Percentiles rank a stretch among this genome's conserved stretches.
These are phyloP conservation scores for Macrophomina pseudophaseolina DNA, from an alignment of 2,329 filamentous ascomycete species.

Conservation along the genomic window DNA sequence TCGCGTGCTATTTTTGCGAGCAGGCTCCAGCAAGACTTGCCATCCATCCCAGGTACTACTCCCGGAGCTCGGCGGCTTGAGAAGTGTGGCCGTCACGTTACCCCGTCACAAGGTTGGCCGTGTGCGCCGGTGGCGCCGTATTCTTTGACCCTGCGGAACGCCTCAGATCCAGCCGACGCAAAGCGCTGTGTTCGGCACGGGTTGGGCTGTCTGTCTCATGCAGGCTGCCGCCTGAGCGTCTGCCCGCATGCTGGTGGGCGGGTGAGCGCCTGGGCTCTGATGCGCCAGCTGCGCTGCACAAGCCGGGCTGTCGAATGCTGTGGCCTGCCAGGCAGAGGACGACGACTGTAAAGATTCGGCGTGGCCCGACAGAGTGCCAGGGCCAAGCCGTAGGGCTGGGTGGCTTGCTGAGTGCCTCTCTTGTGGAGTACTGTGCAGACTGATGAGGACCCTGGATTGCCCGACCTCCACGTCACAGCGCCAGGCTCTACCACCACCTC, in stretches of 20 bases:
- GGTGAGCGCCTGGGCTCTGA: too few species aligned
- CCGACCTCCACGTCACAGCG: conserved; percentile 19
- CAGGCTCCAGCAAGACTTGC: neutral
- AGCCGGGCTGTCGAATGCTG: too few species aligned
- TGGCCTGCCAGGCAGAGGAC: too few species aligned
- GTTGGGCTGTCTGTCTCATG: conserved; percentile 14
- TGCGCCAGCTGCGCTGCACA: neutral
- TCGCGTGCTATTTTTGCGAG: conserved; percentile 7
- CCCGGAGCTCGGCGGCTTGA: conserved; percentile 8
- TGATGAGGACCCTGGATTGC: neutral
- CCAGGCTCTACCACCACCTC: neutral
- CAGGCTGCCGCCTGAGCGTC: neutral
- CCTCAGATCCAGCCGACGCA: conserved; percentile 12
- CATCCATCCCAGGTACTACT: neutral
- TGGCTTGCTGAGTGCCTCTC: neutral
- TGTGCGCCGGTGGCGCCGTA: conserved; percentile 6
- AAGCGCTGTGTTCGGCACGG: conserved; percentile 9
- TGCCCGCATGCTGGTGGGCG: neutral
- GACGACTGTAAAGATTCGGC: too few species aligned
- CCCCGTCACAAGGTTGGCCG: conserved; percentile 18
- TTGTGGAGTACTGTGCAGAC: neutral
- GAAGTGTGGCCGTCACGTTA: conserved; percentile 5
- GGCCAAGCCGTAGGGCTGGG: neutral
- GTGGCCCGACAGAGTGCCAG: neutral
- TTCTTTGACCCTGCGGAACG: neutral